Base-by-base conservation (phyloP, 768 basidiomycete species). In the Neoboletus subvelutipes region DNA sequence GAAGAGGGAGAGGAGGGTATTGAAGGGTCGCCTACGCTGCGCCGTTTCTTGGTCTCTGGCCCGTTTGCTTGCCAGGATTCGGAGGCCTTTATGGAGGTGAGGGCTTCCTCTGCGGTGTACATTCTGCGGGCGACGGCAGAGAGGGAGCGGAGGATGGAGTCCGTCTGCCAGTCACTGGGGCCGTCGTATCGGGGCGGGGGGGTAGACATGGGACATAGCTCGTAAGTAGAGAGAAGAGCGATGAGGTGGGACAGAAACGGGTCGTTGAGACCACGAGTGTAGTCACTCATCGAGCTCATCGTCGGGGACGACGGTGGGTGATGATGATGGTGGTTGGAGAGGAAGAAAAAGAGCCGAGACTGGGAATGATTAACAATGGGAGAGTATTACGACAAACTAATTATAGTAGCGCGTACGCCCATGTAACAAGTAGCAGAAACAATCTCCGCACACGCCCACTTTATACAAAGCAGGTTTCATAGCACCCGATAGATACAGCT, bases 161-260 rank as follows among this genome's bases (percentile, higher is more conserved):
- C 82, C 22, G 81, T 85, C 63, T 84, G 80, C 80, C 78, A 82
- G 70, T 83, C 78, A 51, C 73, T 57, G 6, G 82, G 82, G 1
- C 85, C 85, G 65, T 79, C 73, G 67, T 83, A 84, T 49, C 75
- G 75, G 33, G 83, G 83, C 57, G 75, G 70, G 40, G 83, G 80
- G n/a, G 77, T 73, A 15, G 77, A 73, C 59, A 72, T 66, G 22
- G 81, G 80, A 47, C 81, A 80, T 46, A 80, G 76, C 57, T 85
- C 83, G 65, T 84, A 86, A 12, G 83, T 71, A n/a, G 85, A 84
- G 29, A 86, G 73, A 9, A 85, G 69, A 24, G 82, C 78, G 58
- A 84, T 76, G 47, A 86, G 81, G 65, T 86, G 81, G 1, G 78
- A 75, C 43, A 81, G 58, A 62, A 83, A 84, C 12, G 74, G 73